Percentiles rank a stretch among this genome's conserved stretches.
phyloP scores from a whole-genome alignment of 2,329 filamentous ascomycete genomes.

The Penicillium occitanis region DNA sequence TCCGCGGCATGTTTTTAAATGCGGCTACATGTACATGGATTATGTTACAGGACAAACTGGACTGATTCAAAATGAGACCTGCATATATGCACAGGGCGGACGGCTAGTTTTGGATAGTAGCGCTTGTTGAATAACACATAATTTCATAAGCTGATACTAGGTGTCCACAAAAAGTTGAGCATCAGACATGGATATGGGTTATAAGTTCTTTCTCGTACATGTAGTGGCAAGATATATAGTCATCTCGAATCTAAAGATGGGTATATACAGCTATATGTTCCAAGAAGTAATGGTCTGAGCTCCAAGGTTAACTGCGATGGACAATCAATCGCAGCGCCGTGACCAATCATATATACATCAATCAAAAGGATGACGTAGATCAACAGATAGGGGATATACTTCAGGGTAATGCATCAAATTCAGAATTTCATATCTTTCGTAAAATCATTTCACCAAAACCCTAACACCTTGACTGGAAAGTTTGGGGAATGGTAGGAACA shows the following conservation, averaged over 20 bases:
- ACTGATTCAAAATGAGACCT: neutral
- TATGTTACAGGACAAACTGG: neutral
- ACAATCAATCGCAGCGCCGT: neutral
- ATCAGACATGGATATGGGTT: neutral
- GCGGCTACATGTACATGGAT: neutral
- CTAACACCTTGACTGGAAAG: constrained; percentile 15
- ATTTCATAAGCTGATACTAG: neutral
- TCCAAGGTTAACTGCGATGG: neutral
- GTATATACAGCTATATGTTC: neutral
- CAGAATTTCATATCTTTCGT: neutral
- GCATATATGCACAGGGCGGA: neutral
- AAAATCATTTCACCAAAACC: constrained; percentile 12
- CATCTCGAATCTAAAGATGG: neutral
- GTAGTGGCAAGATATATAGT: neutral
- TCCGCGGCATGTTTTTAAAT: neutral
- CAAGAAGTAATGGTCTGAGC: neutral
- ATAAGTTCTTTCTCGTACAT: neutral
- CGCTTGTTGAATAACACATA: neutral
- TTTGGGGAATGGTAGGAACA: constrained; percentile 19
- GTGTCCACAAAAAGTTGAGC: neutral
- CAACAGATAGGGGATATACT: neutral
- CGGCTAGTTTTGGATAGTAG: neutral
- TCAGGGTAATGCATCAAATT: neutral
- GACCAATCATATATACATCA: neutral
- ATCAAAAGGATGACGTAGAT: neutral